phyloP scores from a whole-genome alignment of 306 rosid species.

The Cicer chorassanicum region DNA sequence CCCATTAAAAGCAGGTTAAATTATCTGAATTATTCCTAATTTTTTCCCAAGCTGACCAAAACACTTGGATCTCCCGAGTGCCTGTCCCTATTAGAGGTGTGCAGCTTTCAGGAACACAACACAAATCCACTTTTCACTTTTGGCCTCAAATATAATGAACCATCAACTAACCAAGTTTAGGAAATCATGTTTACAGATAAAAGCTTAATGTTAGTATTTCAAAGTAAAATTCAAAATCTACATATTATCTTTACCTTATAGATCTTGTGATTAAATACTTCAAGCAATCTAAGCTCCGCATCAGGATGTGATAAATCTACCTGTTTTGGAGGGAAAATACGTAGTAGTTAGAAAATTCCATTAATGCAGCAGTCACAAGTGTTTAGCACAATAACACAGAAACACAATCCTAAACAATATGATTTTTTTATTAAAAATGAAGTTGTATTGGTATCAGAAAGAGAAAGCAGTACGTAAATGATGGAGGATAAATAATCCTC shows the following conservation, averaged over 20 bases:
- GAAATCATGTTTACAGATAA: constrained; percentile 2
- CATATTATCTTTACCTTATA: constrained; percentile 66
- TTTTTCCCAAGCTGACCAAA: neutral
- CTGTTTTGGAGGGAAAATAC: constrained; percentile 54
- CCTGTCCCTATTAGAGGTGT: neutral
- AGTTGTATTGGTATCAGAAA: neutral
- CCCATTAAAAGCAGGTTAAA: neutral
- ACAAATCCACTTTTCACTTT: neutral
- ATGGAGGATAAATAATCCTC: neutral
- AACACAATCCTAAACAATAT: constrained; percentile 8
- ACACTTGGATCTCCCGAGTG: neutral
- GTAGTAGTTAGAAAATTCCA: neutral
- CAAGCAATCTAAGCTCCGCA: constrained; percentile 88
- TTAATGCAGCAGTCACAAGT: neutral
- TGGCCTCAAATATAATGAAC: constrained; percentile 6
- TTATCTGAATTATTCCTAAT: neutral
- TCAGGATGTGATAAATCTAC: constrained; percentile 83
- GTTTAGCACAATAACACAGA: neutral
- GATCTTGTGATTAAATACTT: constrained; percentile 93
- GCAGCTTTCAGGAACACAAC: neutral
- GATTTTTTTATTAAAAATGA: neutral
- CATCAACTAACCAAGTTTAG: constrained; percentile 8
- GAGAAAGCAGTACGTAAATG: constrained; percentile 3
- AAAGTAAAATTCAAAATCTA: neutral
- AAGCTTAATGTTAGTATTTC: neutral